Evolutionary conservation across 768 basidiomycete species (phyloP).

Genomic region (Tricholoma sp.): DNA sequence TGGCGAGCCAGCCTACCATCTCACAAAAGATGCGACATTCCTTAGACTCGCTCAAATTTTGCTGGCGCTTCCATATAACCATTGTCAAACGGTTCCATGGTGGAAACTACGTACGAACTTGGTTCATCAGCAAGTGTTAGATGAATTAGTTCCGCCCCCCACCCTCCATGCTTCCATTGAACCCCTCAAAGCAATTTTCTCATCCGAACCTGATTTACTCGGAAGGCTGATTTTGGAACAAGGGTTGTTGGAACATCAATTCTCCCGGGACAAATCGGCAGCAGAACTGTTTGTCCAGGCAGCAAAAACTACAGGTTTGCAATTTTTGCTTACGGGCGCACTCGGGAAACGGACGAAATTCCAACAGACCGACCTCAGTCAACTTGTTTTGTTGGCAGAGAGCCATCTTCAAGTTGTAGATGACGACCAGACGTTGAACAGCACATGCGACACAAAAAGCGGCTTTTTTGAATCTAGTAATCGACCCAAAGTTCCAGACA

Average conservation of each 20-base stretch:
- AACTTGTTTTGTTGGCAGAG: conserved; percentile 92
- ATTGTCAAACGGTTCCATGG: conserved; percentile 56
- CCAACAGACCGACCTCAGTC: conserved; percentile 78
- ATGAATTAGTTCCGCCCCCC: conserved; percentile 70
- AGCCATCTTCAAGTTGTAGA: conserved; percentile 56
- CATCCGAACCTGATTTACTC: conserved; percentile 55
- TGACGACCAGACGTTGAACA: conserved; percentile 16
- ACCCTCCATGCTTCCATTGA: conserved; percentile 36
- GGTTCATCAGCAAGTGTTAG: conserved; percentile 77
- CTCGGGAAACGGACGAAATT: conserved; percentile 93
- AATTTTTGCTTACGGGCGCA: conserved; percentile 90
- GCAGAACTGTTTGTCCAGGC: conserved; percentile 74
- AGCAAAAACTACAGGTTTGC: conserved; percentile 68
- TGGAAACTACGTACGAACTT: conserved; percentile 77
- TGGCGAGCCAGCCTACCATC: conserved; percentile 96
- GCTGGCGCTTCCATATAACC: conserved; percentile 44
- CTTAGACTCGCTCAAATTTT: conserved; percentile 74
- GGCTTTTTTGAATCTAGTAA: conserved; percentile 5
- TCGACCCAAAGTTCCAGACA: conserved; percentile 57
- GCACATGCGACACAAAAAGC: conserved; percentile 2
- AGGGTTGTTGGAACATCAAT: conserved; percentile 74
- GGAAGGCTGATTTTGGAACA: conserved; percentile 69
- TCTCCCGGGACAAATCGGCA: conserved; percentile 72
- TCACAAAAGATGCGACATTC: conserved; percentile 62
- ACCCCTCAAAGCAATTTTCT: conserved; percentile 34